Conservation (phyloP, 2,329 filamentous ascomycete genomes). For the Colletotrichum paranaense region DNA sequence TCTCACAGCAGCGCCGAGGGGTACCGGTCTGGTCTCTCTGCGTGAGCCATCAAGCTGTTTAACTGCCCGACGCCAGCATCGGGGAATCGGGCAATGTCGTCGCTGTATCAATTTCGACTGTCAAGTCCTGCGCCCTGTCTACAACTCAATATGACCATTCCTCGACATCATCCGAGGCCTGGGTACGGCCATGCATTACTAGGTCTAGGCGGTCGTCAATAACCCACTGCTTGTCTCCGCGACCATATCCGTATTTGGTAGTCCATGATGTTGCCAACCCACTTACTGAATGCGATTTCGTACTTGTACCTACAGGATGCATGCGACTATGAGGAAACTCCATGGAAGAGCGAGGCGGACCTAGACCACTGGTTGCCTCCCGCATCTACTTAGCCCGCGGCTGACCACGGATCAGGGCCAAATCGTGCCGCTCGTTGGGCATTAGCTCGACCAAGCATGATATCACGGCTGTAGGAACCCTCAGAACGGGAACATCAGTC, state of each 20-base stretch:
- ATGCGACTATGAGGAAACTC: not conserved
- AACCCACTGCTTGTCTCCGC: not conserved
- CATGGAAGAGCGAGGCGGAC: not conserved
- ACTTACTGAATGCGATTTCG: constrained; percentile 5
- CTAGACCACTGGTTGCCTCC: constrained; percentile 17
- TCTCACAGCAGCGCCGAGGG: constrained; percentile 20
- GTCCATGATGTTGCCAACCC: not conserved
- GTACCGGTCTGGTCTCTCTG: constrained; percentile 26
- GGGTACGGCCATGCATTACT: constrained; percentile 5
- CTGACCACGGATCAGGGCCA: not conserved
- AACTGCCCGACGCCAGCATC: constrained; percentile 10
- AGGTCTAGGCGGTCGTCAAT: constrained; percentile 7
- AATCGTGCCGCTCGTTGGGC: constrained; percentile 1
- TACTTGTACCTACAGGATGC: constrained; percentile 10
- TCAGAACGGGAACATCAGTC: constrained; percentile 10
- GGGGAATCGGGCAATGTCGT: not conserved
- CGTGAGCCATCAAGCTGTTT: constrained; percentile 3
- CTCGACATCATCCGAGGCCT: not conserved
- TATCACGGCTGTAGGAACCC: constrained; percentile 8
- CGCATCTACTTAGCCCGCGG: not conserved
- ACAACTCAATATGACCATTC: not conserved
- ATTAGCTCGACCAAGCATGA: constrained; percentile 12
- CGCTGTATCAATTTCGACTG: not conserved
- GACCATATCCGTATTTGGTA: constrained; percentile 10
- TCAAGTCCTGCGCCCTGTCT: not conserved